A percentile compares a stretch with the other conserved stretches of the same genome.
These are phyloP conservation scores for Candida methanosorbosa DNA, from an alignment of 805 yeast genomes.

Conservation along the genomic window DNA sequence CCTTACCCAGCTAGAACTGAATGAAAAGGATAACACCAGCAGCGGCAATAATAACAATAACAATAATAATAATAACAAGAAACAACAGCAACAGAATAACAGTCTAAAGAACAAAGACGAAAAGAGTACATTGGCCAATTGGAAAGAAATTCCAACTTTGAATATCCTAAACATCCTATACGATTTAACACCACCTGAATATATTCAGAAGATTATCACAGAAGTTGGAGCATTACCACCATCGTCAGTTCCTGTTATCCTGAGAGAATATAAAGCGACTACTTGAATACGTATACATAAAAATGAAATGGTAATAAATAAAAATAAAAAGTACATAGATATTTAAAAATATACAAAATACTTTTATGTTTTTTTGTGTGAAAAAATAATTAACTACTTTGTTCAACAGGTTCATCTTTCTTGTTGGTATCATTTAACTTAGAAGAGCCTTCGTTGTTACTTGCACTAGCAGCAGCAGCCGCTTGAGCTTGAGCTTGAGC, in stretches of 20 bases:
- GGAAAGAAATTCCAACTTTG: slow-evolving; percentile 56
- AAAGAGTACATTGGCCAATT: slow-evolving; percentile 35
- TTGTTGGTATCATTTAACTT: too few species aligned
- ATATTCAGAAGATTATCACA: slow-evolving; percentile 89
- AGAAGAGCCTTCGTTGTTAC: slow-evolving; percentile 29
- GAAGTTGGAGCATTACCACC: slow-evolving; percentile 97
- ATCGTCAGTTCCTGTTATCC: slow-evolving; percentile 93
- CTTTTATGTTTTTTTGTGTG: slow-evolving; percentile 55
- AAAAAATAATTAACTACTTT: too few species aligned
- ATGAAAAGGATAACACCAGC: slow-evolving; percentile 9
- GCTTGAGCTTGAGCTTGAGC: too few species aligned
- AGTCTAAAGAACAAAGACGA: slow-evolving; percentile 8
- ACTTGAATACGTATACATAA: slow-evolving; percentile 5
- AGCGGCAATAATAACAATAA: slow-evolving; percentile 14
- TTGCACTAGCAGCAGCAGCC: slow-evolving; percentile 41
- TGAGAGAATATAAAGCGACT: slow-evolving; percentile 77
- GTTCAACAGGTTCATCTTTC: too few species aligned
- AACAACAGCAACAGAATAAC: slow-evolving; percentile 16
- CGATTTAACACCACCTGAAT: slow-evolving; percentile 90
- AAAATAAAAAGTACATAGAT: background rate
- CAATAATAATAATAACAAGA: slow-evolving; percentile 16
- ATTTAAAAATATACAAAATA: background rate
- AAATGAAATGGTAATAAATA: too few species aligned
- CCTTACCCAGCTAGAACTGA: slow-evolving; percentile 31
- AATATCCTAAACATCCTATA: slow-evolving; percentile 80